Conservation (phyloP, 441 rosid species). For the Croton laevigatus region DNA sequence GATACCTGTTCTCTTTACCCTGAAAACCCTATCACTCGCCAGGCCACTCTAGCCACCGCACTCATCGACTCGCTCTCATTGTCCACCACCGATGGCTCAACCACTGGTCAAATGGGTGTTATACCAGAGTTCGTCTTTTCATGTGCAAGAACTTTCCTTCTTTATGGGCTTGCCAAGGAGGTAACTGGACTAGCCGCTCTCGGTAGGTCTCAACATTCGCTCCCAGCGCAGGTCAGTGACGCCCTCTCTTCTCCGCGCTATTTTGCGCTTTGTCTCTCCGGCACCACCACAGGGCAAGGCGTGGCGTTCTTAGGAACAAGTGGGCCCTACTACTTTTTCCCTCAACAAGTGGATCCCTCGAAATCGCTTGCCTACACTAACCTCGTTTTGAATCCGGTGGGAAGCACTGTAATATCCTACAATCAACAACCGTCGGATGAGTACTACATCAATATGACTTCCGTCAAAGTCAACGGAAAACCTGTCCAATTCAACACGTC, state of each 20-base stretch:
- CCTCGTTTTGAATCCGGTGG: constrained; percentile 46
- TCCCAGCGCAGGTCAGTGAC: constrained; percentile 42
- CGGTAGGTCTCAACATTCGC: constrained; percentile 39
- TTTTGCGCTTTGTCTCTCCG: constrained; percentile 48
- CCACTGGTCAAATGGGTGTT: constrained; percentile 26
- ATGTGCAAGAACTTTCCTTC: constrained; percentile 37
- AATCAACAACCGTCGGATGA: constrained; percentile 46
- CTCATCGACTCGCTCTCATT: constrained; percentile 38
- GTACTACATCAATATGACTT: constrained; percentile 52
- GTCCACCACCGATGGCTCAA: constrained; percentile 35
- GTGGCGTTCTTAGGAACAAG: constrained; percentile 48
- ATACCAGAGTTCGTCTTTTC: constrained; percentile 35
- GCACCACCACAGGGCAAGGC: constrained; percentile 28
- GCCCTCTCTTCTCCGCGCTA: constrained; percentile 42
- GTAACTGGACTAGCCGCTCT: constrained; percentile 55
- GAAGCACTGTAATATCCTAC: constrained; percentile 44
- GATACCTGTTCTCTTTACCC: constrained; percentile 40
- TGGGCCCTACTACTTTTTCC: constrained; percentile 38
- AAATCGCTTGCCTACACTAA: constrained; percentile 35
- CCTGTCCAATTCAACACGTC: constrained; percentile 35
- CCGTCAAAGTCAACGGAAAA: constrained; percentile 34
- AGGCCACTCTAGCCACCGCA: constrained; percentile 39
- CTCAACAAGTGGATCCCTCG: constrained; percentile 23
- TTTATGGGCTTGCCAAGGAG: constrained; percentile 42
- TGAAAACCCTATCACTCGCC: constrained; percentile 40